Percentiles rank a stretch among this genome's conserved stretches.
Evolutionary conservation across 2,329 filamentous ascomycete species (phyloP).

Genomic region (Cercospora beticola): DNA sequence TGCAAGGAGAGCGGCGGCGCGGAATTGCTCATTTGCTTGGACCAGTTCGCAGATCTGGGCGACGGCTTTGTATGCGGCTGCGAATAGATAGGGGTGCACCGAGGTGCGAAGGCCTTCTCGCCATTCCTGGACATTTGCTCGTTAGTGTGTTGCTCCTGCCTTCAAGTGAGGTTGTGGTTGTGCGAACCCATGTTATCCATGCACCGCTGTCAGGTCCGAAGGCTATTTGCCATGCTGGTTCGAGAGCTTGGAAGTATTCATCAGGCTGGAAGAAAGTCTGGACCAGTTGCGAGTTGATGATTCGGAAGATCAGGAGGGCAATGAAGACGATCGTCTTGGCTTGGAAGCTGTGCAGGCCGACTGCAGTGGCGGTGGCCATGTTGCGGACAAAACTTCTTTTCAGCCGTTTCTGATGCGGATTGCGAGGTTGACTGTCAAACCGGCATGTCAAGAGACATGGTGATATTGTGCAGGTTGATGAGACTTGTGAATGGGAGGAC

Average conservation of each 20-base stretch:
- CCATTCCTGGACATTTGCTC: conserved; percentile 71
- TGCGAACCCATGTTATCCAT: conserved; percentile 88
- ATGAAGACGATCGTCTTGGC: conserved; percentile 24
- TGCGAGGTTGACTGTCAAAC: not conserved
- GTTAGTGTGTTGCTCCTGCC: conserved; percentile 13
- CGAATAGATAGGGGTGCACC: conserved; percentile 85
- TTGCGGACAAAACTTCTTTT: not conserved
- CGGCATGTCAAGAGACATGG: not conserved
- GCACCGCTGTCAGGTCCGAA: conserved; percentile 76
- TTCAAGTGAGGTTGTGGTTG: not conserved
- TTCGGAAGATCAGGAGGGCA: conserved; percentile 64
- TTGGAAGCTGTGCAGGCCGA: not conserved
- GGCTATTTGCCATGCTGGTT: conserved; percentile 87
- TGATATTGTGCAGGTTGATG: not conserved
- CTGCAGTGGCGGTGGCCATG: not conserved
- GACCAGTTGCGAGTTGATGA: conserved; percentile 75
- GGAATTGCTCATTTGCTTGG: conserved; percentile 54
- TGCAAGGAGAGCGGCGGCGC: conserved; percentile 66
- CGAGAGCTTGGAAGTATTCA: conserved; percentile 93
- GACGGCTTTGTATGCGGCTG: conserved; percentile 66
- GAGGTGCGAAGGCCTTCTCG: conserved; percentile 81
- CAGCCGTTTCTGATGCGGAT: not conserved
- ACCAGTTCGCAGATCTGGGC: conserved; percentile 58
- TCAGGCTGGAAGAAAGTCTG: conserved; percentile 97
- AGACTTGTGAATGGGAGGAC: not conserved